A percentile compares a stretch with the other conserved stretches of the same genome.
phyloP scores from a whole-genome alignment of 73 alveolate genomes.

The Paramecium bursaria region DNA sequence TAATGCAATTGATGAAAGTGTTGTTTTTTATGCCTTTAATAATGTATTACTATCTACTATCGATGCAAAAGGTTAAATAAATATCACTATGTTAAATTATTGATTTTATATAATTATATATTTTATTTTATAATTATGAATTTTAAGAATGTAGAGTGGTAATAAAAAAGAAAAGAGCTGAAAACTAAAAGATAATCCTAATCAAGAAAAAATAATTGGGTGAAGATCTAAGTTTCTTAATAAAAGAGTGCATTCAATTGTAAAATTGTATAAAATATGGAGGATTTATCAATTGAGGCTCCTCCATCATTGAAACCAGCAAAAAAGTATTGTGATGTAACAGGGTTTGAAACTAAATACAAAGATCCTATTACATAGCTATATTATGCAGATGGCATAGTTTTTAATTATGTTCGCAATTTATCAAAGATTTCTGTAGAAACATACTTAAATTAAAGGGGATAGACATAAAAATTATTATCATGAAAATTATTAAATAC shows the following conservation, averaged over 20 bases:
- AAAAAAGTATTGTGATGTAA: constrained; percentile 52
- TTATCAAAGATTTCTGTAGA: constrained; percentile 16
- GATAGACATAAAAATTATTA: constrained; percentile 20
- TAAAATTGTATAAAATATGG: neutral
- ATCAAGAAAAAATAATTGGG: constrained; percentile 24
- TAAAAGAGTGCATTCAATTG: constrained; percentile 42
- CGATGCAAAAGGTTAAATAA: too few relatives aligned
- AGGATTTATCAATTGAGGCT: constrained; percentile 52
- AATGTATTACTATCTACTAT: too few relatives aligned
- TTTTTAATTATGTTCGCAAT: constrained; percentile 31
- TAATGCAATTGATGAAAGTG: too few relatives aligned
- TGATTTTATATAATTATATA: too few relatives aligned
- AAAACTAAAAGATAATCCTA: constrained; percentile 33
- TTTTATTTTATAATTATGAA: too few relatives aligned
- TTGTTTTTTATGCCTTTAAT: too few relatives aligned
- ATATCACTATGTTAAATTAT: too few relatives aligned
- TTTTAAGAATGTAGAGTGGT: constrained; percentile 47
- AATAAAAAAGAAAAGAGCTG: constrained; percentile 27
- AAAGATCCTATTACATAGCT: constrained; percentile 38
- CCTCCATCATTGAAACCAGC: constrained; percentile 55
- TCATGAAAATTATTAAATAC: constrained; percentile 49
- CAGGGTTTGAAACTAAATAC: constrained; percentile 59
- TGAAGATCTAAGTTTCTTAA: neutral
- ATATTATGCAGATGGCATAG: constrained; percentile 23
- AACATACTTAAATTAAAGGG: constrained; percentile 51